Base-by-base conservation (phyloP, 306 rosid species). In the Cucurbita maxima region DNA sequence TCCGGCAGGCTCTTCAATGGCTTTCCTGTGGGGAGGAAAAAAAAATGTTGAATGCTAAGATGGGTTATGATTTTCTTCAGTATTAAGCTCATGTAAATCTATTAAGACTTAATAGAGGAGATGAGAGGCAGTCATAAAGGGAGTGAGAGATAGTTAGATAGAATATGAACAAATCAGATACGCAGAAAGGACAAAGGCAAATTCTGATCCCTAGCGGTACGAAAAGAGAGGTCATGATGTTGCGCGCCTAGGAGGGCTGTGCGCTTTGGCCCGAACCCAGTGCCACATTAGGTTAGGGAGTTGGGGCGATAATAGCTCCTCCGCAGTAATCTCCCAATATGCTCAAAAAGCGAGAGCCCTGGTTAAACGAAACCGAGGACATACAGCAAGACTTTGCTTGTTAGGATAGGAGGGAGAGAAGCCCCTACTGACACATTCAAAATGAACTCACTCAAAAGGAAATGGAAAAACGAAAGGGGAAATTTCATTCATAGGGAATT, bases 1-100 rank as follows among this genome's bases (percentile, higher is more conserved):
- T 94, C 97, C 0, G 97, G 86, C 76, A 94, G 85, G 82, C 89
- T 79, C 75, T 89, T 94, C 15, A 62, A 75, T 3, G 97, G 95
- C 82, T 81, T 89, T 61, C 99, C 99, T 94, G 86, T 64, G 53
- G 71, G 71, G 41, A 72, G 48, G 36, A 36, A 55, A 79, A 15
- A 57, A 43, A 19, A 10, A 22, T 10, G 12, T 5, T 22, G n/a
- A 45, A 45, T 45, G 20, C 16, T 67, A 40, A 25, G 15, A 40
- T 58, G 72, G 36, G 10, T 7, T 13, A 3, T 19, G 57, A 34
- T 58, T 48, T 59, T 68, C 53, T 25, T 44, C 55, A 12, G 19
- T 67, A 67, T 3, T 43, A 64, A 44, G 38, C 50, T 16, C 14
- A 11, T 5, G 47, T 7, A 64, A 63, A 41, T 10, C 72, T 66